Conservation (phyloP, 805 yeast species). For the Isabelozyma gotoi region DNA sequence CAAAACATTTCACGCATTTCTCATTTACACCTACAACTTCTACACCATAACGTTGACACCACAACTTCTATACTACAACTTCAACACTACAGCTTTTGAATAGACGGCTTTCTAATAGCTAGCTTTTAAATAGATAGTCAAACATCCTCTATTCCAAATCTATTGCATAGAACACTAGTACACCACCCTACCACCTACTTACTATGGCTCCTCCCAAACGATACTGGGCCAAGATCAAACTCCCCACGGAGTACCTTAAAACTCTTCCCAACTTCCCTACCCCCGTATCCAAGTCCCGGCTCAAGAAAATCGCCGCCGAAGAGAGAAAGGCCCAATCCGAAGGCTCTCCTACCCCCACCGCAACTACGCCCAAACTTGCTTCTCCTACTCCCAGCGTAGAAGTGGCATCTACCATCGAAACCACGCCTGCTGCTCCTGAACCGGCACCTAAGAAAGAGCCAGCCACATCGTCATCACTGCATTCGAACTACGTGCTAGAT, state of each 20-base stretch:
- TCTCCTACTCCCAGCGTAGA: conserved; percentile 22
- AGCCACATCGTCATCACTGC: conserved; percentile 3
- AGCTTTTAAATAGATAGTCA: no score
- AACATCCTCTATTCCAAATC: no score
- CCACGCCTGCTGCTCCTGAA: neutral
- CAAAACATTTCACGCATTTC: neutral
- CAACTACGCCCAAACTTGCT: conserved; percentile 18
- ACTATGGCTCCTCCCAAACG: conserved; percentile 36
- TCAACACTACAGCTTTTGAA: no score
- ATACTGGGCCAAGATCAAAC: conserved; percentile 31
- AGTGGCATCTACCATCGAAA: neutral
- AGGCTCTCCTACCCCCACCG: conserved; percentile 1
- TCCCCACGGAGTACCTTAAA: conserved; percentile 27
- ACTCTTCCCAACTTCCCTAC: conserved; percentile 35
- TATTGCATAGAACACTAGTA: neutral
- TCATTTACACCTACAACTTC: neutral
- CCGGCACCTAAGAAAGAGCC: neutral
- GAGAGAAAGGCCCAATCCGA: conserved; percentile 16
- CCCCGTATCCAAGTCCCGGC: conserved; percentile 29
- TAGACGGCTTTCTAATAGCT: no score
- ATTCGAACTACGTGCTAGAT: conserved; percentile 28
- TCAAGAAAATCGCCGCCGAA: conserved; percentile 31
- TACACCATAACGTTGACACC: no score
- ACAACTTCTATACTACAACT: no score
- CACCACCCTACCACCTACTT: neutral